A percentile compares a stretch with the other conserved stretches of the same genome.
These are phyloP conservation scores for Oemleria cerasiformis DNA, from an alignment of 306 rosid genomes.

Conservation along the genomic window DNA sequence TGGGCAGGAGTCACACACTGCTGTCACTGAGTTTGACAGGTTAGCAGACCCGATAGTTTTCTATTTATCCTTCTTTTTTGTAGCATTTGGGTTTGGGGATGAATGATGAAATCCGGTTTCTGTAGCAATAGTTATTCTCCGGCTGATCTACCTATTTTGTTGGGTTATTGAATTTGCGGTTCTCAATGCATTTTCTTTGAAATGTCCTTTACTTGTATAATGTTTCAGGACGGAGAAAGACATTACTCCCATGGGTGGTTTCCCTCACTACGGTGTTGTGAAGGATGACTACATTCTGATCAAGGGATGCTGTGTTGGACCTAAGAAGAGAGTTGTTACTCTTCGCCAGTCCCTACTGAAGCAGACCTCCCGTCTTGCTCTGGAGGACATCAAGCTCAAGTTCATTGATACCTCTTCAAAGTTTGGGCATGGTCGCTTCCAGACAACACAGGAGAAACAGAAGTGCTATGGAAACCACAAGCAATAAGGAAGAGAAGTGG, in stretches of 20 bases:
- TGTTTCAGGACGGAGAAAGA: constrained; percentile 83
- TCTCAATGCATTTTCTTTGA: background rate
- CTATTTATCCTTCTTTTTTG: background rate
- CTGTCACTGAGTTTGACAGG: constrained; percentile 76
- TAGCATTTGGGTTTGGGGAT: background rate
- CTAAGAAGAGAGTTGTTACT: constrained; percentile 78
- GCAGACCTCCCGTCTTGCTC: constrained; percentile 74
- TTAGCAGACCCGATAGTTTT: constrained; percentile 7
- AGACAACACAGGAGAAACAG: constrained; percentile 78
- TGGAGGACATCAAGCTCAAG: constrained; percentile 82
- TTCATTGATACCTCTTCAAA: constrained; percentile 83
- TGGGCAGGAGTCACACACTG: constrained; percentile 61
- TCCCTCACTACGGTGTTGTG: constrained; percentile 86
- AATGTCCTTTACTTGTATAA: background rate
- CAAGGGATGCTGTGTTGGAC: constrained; percentile 81
- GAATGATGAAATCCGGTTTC: too few species aligned
- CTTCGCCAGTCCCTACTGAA: constrained; percentile 81
- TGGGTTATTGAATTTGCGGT: background rate
- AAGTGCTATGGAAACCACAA: constrained; percentile 81
- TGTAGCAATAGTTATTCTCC: background rate
- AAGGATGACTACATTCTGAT: constrained; percentile 70
- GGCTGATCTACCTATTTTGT: background rate
- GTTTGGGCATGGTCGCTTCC: constrained; percentile 91
- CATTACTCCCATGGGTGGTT: constrained; percentile 84
- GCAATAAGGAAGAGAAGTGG: constrained; percentile 33